These are phyloP conservation scores for Linum trigynum DNA, from an alignment of 345 rosid genomes.

Conservation along the genomic window DNA sequence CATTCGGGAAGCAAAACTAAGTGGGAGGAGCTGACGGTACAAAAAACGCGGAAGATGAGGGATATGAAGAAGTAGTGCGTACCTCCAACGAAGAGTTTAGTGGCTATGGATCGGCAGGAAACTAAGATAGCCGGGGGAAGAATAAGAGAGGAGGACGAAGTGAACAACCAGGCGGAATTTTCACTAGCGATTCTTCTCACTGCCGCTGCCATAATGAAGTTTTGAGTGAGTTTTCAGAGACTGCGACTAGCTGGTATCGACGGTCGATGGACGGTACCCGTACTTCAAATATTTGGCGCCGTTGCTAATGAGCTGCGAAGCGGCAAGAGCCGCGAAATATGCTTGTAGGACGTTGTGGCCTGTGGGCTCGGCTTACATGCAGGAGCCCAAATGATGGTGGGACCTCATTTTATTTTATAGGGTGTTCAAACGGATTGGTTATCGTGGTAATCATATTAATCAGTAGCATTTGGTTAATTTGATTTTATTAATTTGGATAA, in stretches of 20 bases:
- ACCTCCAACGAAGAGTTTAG: constrained; percentile 44
- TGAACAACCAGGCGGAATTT: constrained; percentile 2
- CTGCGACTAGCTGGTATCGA: not conserved
- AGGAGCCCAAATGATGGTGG: too few relatives aligned
- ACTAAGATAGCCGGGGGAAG: constrained; percentile 24
- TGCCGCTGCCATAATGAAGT: constrained; percentile 31
- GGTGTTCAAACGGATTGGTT: too few relatives aligned
- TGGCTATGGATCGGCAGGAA: constrained; percentile 48
- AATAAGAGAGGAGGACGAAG: constrained; percentile 10
- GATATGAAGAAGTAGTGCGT: not conserved
- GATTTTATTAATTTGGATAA: too few relatives aligned
- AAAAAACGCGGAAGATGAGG: not conserved
- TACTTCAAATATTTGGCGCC: too few relatives aligned
- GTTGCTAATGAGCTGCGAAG: too few relatives aligned
- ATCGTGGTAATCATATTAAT: too few relatives aligned
- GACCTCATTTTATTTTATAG: too few relatives aligned
- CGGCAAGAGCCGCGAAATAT: too few relatives aligned
- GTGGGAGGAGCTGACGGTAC: not conserved
- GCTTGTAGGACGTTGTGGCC: too few relatives aligned
- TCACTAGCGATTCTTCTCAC: constrained; percentile 32
- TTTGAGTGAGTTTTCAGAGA: not conserved
- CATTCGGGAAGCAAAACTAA: not conserved
- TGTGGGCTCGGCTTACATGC: too few relatives aligned
- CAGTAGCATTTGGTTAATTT: too few relatives aligned
- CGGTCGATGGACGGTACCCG: too few relatives aligned